Evolutionary conservation across 331 rosid species (phyloP).

Genomic region (Pyracantha coccinea): DNA sequence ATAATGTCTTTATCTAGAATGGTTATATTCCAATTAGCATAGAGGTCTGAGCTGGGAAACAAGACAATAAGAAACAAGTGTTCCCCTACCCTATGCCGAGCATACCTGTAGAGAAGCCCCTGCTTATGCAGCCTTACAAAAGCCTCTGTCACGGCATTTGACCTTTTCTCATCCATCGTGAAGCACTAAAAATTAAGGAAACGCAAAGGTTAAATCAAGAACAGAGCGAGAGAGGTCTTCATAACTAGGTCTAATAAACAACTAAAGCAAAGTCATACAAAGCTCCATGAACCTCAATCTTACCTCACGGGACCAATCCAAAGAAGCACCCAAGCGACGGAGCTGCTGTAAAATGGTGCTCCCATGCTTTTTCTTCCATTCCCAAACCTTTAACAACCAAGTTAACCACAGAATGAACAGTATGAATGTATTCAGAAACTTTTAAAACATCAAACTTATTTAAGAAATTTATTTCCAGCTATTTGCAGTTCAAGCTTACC

Average conservation of each 20-base stretch:
- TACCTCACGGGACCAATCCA: constrained; percentile 98
- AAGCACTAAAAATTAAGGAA: constrained; percentile 49
- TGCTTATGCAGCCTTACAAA: constrained; percentile 67
- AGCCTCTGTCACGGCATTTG: constrained; percentile 84
- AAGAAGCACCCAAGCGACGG: constrained; percentile 80
- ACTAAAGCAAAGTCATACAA: neutral
- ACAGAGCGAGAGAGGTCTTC: neutral
- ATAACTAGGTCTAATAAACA: neutral
- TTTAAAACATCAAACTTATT: neutral
- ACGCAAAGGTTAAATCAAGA: neutral
- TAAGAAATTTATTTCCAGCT: neutral
- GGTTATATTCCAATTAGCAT: neutral
- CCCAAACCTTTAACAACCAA: constrained; percentile 66
- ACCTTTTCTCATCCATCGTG: constrained; percentile 90
- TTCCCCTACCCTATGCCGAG: constrained; percentile 6
- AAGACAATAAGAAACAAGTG: neutral
- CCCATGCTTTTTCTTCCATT: constrained; percentile 80
- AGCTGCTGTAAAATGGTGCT: constrained; percentile 75
- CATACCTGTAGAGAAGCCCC: constrained; percentile 78
- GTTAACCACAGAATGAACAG: neutral
- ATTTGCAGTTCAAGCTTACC: constrained; percentile 34
- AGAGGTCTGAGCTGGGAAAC: neutral
- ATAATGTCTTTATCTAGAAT: neutral
- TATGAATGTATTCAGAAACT: neutral
- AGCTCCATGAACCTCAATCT: constrained; percentile 1